Conservation (phyloP, 192 early-diverging fungal species). For the Nowakowskiella sp. region DNA sequence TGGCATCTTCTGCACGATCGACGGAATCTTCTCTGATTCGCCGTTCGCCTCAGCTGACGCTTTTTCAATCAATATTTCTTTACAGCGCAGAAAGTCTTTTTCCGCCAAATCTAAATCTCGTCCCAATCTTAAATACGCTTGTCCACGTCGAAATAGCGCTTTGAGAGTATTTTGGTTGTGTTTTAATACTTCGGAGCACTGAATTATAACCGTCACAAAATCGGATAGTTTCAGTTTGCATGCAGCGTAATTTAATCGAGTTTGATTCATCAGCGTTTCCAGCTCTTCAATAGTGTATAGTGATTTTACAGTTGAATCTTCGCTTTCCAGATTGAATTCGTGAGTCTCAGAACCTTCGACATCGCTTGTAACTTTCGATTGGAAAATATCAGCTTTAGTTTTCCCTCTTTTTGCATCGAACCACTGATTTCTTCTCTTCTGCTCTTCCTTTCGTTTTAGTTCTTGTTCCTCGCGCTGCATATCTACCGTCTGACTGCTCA, state of each 20-base stretch:
- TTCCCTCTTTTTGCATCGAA: conserved; percentile 2
- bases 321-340: conserved; percentile 1
- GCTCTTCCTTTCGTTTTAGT: conserved; percentile 16
- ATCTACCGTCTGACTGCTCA: too few species aligned
- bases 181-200: conserved; percentile 41
- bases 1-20: conserved; percentile 6
- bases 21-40: too few species aligned
- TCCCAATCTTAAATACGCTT: conserved; percentile 38
- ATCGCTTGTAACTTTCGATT: conserved; percentile 5
- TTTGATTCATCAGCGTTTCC: conserved; percentile 16
- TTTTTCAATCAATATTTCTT: conserved; percentile 11
- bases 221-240: conserved; percentile 47
- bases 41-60: background rate
- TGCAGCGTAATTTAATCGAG: conserved; percentile 44
- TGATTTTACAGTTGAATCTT: conserved; percentile 3
- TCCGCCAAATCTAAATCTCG: conserved; percentile 47
- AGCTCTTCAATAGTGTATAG: conserved; percentile 1
- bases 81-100: conserved; percentile 25
- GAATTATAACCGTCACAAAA: conserved; percentile 26
- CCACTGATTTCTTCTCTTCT: background rate
- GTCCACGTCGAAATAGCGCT: conserved; percentile 43
- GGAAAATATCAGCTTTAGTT: conserved; percentile 11
- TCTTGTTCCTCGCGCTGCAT: conserved; percentile 32
- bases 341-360: conserved; percentile 4
- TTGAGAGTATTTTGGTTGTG: conserved; percentile 33